Percentiles rank a stretch among this genome's conserved stretches.
Evolutionary conservation across 83 land plant genomes (phyloP).

Genomic region (Picea mariana): DNA sequence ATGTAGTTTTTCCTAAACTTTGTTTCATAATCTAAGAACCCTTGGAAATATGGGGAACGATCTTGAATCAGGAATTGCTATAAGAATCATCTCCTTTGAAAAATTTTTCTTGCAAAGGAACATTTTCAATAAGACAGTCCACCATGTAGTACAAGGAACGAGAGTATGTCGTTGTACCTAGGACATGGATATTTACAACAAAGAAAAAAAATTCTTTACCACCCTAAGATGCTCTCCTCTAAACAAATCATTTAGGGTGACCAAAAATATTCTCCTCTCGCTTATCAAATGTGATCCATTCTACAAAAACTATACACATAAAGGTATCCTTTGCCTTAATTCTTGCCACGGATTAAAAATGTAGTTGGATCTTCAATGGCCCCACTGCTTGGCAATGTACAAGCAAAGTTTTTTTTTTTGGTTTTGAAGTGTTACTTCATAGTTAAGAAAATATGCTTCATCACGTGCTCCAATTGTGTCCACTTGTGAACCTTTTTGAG

Average conservation of each 20-base stretch:
- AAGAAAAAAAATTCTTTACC: slow-evolving; percentile 70
- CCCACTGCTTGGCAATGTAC: slow-evolving; percentile 53
- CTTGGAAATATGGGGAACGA: slow-evolving; percentile 92
- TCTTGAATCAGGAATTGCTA: slow-evolving; percentile 90
- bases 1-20: slow-evolving; percentile 94
- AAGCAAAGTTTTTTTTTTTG: slow-evolving; percentile 53
- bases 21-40: slow-evolving; percentile 99
- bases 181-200: slow-evolving; percentile 88
- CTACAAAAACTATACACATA: slow-evolving; percentile 90
- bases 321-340: slow-evolving; percentile 76
- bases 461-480: not conserved
- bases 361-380: slow-evolving; percentile 64
- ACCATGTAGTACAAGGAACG: slow-evolving; percentile 85
- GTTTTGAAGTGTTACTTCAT: slow-evolving; percentile 78
- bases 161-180: slow-evolving; percentile 78
- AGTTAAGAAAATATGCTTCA: slow-evolving; percentile 24
- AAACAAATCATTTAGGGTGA: slow-evolving; percentile 67
- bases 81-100: slow-evolving; percentile 85
- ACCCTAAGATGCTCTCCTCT: slow-evolving; percentile 68
- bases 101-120: slow-evolving; percentile 72
- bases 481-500: slow-evolving; percentile 25
- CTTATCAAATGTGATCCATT: slow-evolving; percentile 83
- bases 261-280: slow-evolving; percentile 89
- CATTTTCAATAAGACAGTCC: slow-evolving; percentile 53
- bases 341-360: slow-evolving; percentile 81